Conservation (phyloP, 768 basidiomycete genomes). For the Lentinula raphanica region DNA sequence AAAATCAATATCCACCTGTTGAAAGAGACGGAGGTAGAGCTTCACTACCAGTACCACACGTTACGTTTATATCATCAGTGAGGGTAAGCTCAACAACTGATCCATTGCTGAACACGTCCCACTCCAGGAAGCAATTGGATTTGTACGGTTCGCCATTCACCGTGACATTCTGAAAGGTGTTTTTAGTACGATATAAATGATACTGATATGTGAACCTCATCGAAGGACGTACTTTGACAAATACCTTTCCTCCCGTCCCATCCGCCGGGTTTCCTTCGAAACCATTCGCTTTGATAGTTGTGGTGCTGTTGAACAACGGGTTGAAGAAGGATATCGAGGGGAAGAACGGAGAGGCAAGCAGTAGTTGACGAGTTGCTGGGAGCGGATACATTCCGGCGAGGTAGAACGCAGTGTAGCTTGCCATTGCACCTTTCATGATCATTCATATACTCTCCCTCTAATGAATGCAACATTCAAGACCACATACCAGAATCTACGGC, state of each 20-base stretch:
- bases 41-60: conserved; percentile 40
- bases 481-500: conserved; percentile 1
- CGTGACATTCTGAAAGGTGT: conserved; percentile 47
- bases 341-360: conserved; percentile 61
- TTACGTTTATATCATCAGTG: conserved; percentile 45
- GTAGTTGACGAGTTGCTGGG: conserved; percentile 54
- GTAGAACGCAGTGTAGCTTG: conserved; percentile 53
- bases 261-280: conserved; percentile 47
- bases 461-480: neutral
- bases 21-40: conserved; percentile 59
- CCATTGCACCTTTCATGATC: conserved; percentile 50
- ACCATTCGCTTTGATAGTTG: conserved; percentile 45
- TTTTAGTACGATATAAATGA: too few species aligned
- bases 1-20: conserved; percentile 59
- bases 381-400: conserved; percentile 59
- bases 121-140: conserved; percentile 61
- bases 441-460: neutral
- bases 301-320: conserved; percentile 51
- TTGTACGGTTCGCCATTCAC: conserved; percentile 54
- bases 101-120: conserved; percentile 54
- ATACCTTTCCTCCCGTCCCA: conserved; percentile 51
- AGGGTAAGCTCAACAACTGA: conserved; percentile 51
- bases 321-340: conserved; percentile 56
- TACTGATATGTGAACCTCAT: too few species aligned
- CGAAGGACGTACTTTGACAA: conserved; percentile 41